Percentiles rank a stretch among this genome's conserved stretches.
phyloP scores from a whole-genome alignment of 129 eudicot species.

The Lactuca saligna region DNA sequence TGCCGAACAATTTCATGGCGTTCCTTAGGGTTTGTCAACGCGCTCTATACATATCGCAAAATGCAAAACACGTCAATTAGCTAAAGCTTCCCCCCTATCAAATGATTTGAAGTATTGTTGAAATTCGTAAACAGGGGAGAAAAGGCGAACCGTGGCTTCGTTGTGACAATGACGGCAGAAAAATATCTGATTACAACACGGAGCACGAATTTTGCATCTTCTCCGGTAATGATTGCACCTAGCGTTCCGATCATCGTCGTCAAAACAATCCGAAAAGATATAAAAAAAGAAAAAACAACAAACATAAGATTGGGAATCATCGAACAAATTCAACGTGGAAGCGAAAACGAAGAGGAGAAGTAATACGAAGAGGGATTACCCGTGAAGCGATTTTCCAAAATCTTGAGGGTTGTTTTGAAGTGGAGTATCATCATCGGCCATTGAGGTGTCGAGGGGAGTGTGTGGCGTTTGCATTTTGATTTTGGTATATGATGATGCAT shows the following conservation, averaged over 20 bases:
- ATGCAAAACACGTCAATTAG: slow-evolving; percentile 10
- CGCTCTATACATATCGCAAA: slow-evolving; percentile 37
- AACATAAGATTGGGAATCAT: neutral
- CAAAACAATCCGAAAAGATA: neutral
- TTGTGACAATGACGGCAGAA: slow-evolving; percentile 94
- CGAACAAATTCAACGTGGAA: neutral
- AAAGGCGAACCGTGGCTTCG: slow-evolving; percentile 58
- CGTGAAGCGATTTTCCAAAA: slow-evolving; percentile 51
- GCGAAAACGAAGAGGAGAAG: neutral
- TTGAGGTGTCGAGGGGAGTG: neutral
- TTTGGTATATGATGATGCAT: neutral
- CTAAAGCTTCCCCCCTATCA: neutral
- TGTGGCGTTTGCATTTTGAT: neutral
- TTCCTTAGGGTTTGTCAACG: slow-evolving; percentile 67
- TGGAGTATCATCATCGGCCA: slow-evolving; percentile 29
- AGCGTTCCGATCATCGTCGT: neutral
- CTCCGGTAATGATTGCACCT: slow-evolving; percentile 89
- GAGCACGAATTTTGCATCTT: slow-evolving; percentile 81
- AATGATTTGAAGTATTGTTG: neutral
- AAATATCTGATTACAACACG: slow-evolving; percentile 78
- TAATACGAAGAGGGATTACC: slow-evolving; percentile 40
- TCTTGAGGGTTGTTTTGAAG: slow-evolving; percentile 30
- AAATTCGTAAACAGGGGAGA: neutral
- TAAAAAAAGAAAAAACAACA: neutral
- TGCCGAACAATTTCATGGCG: slow-evolving; percentile 88